Base-by-base conservation (phyloP, 1,139 yeast species). In the Protomyces inundatus region DNA sequence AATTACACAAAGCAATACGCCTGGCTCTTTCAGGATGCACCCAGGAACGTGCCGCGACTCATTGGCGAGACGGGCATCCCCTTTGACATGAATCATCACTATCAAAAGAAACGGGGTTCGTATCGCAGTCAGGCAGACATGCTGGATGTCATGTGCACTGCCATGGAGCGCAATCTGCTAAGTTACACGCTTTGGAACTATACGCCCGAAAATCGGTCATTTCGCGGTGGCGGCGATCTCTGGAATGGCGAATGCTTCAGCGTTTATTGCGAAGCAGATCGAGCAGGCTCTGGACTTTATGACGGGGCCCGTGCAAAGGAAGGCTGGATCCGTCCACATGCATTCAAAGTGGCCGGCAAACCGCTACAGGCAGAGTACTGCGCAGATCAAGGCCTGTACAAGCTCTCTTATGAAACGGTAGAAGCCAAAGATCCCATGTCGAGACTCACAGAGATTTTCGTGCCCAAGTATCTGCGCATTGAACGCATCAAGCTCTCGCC, bases 11-110 rank as follows among this genome's bases (percentile, higher is more conserved):
- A 34, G 37, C 64, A 61, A 33, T 55, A 37, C 32, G 54, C 53
- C n/a, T 34, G 51, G 33, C 46, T 60, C 37, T 60, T 60, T 39
- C 42, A 45, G 36, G 37, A 54, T 9, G 35, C 64, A 12, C 45
- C 58, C 32, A 59, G 66, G 4, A 63, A n/a, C 30, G 35, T 76
- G 5, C 79, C 80, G 0, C 81, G 87, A 6, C 76, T 91, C 50
- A 84, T 91, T 80, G 85, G 96, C 0, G 98, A 91, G 75, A 90
- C 93, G 12, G 98, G 98, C 3, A 88, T 91, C 86, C 98, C 98
- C 2, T 90, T 86, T 73, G 97, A 93, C 74, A 88, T 91, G 96
- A 93, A 91, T 72, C 80, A 82, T 66, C 88, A 87, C 70, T 77
- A 77, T 54, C 72, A 74, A 1, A 80, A 34, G 3, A 5, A 9